Evolutionary conservation across 345 rosid genomes (phyloP).

Genomic region (Excoecaria agallocha): DNA sequence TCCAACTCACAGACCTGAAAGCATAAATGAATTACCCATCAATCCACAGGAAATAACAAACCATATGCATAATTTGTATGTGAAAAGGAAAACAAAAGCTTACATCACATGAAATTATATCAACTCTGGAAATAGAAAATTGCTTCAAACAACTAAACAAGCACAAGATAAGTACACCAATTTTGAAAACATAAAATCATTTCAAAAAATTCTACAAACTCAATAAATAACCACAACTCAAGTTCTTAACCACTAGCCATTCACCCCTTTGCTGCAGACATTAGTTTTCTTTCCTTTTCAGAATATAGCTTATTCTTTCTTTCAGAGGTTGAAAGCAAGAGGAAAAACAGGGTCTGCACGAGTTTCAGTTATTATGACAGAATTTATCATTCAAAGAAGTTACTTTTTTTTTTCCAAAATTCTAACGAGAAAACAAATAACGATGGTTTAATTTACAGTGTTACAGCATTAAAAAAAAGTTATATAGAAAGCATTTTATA

Average conservation of each 20-base stretch:
- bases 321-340: neutral
- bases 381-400: neutral
- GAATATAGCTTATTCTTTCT: neutral
- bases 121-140: neutral
- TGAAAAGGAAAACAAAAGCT: neutral
- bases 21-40: neutral
- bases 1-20: slow-evolving; percentile 89
- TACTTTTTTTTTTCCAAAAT: no score
- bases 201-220: neutral
- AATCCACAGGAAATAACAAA: neutral
- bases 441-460: neutral
- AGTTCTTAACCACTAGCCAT: neutral
- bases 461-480: neutral
- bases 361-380: neutral
- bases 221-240: neutral
- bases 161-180: neutral
- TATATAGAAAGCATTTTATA: neutral
- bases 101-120: neutral
- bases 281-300: neutral
- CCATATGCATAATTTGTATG: neutral
- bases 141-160: no score
- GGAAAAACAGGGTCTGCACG: neutral
- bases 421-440: neutral
- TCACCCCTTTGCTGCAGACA: neutral
- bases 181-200: neutral